These are phyloP conservation scores for Fomitopsis pulvina DNA, from an alignment of 768 basidiomycete species.

Conservation along the genomic window DNA sequence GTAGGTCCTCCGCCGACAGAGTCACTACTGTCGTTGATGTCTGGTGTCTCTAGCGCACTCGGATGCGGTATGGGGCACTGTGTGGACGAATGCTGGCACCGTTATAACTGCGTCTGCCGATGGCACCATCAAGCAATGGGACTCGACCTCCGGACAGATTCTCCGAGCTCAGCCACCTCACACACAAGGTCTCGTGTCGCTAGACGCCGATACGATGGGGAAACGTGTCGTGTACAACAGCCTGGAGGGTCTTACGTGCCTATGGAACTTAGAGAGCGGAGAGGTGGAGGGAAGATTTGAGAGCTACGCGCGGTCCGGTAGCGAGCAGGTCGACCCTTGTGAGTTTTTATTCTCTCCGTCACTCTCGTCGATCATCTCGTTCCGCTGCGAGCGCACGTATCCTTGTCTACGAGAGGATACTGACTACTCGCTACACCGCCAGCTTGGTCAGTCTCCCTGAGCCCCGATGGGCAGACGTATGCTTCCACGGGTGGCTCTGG, in stretches of 20 bases:
- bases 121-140: conserved; percentile 70
- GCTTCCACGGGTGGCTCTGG: conserved; percentile 70
- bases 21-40: neutral
- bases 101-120: conserved; percentile 73
- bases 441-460: conserved; percentile 85
- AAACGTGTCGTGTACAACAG: conserved; percentile 68
- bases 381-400: neutral
- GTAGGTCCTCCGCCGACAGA: conserved; percentile 33
- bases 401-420: neutral
- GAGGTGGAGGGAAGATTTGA: conserved; percentile 59
- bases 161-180: conserved; percentile 60
- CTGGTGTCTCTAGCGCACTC: conserved; percentile 50
- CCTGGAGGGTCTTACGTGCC: conserved; percentile 73
- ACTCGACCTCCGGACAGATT: conserved; percentile 58
- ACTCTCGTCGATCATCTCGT: neutral
- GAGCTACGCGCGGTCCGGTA: conserved; percentile 58
- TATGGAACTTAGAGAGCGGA: conserved; percentile 67
- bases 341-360: conserved; percentile 24
- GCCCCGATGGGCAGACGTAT: conserved; percentile 68
- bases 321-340: conserved; percentile 62
- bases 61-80: conserved; percentile 74
- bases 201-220: conserved; percentile 67
- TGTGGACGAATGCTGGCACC: conserved; percentile 59
- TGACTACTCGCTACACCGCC: neutral
- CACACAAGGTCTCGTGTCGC: conserved; percentile 77